Percentiles rank a stretch among this genome's conserved stretches.
These are phyloP conservation scores for Rhodotorula paludigena DNA, from an alignment of 768 basidiomycete species.

Conservation along the genomic window DNA sequence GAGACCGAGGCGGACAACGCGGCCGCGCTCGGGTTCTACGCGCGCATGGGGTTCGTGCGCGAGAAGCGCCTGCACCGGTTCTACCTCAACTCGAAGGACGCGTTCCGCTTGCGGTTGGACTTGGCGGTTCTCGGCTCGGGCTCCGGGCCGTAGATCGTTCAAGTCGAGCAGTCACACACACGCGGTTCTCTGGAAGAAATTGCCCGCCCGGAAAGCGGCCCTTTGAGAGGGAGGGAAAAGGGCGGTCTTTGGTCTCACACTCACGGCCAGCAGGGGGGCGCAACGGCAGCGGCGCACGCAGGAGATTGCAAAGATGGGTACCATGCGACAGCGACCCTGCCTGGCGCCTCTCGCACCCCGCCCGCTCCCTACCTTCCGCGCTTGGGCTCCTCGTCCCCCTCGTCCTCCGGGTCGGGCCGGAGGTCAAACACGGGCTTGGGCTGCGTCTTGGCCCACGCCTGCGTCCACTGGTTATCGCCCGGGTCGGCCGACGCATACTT, in stretches of 20 bases:
- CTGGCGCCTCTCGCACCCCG: too few relatives aligned
- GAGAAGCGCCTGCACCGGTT: conserved; percentile 93
- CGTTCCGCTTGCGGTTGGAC: conserved; percentile 60
- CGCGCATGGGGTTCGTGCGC: conserved; percentile 85
- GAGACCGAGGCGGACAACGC: conserved; percentile 94
- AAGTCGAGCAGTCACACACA: too few relatives aligned
- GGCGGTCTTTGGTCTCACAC: too few relatives aligned
- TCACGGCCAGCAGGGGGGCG: too few relatives aligned
- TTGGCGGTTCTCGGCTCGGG: too few relatives aligned
- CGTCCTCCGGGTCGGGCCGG: conserved; percentile 47
- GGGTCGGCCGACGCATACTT: conserved; percentile 77
- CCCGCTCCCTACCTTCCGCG: not conserved
- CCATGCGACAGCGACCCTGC: too few relatives aligned
- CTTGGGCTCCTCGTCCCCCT: conserved; percentile 55
- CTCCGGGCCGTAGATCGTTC: too few relatives aligned
- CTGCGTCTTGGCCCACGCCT: conserved; percentile 53
- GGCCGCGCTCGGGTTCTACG: conserved; percentile 81
- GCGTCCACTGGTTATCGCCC: conserved; percentile 76
- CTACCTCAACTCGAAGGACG: conserved; percentile 96
- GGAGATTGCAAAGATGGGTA: too few relatives aligned
- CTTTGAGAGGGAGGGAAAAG: too few relatives aligned
- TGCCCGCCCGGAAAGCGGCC: too few relatives aligned
- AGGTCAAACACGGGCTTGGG: conserved; percentile 70
- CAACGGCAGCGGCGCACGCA: too few relatives aligned
- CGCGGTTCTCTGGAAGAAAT: too few relatives aligned